Evolutionary conservation across 768 basidiomycete species (phyloP), one percentile per base, ranked within the genome.

Genomic region (Boletus sp.): DNA sequence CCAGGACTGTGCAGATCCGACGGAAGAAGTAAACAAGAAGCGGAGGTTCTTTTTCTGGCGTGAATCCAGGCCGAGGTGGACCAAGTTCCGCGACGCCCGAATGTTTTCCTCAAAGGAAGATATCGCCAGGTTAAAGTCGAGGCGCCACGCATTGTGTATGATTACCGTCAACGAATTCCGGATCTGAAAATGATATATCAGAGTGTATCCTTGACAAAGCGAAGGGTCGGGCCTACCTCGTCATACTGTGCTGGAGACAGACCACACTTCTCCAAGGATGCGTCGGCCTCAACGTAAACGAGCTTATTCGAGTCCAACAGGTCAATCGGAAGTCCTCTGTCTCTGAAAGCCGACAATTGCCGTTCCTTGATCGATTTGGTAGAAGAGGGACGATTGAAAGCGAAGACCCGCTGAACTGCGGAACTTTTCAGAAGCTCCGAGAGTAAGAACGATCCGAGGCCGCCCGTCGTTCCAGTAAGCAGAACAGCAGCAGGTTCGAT

Each of bases 81-180:
- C 51, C 1, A 75, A 62, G 39, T 77, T 75, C 4, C 78, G 73
- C 3, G 75, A 74, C n/a, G 65, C 73, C 37, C 66, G 69, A 7
- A 80, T 67, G 50, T 69, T 77, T 5, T 75, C 72, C 35, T 78
- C 78, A 51, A 80, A 78, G 1, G 80, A 79, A 9, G 73, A 65
- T 9, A 80, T 62, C 1, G 65, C 66, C 28, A 76, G 53, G 52
- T 75, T 79, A 57, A 78, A 79, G 47, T 81, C 73, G 39, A 80
- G 66, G 18, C 66, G 69, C 79, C 79, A 80, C 5, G 79, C 77
- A 8, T 69, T 76, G 50, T 79, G 78, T 24, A 79, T 75, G 41
- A 79, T 67, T 28, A 73, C 33, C 2, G 73, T 73, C 30, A 77
- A 64, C 0, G 73, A 71, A 3, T 57, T 55, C 1, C 62, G 64